Conservation (phyloP, 345 rosid species). For the Cardamine resedifolia region DNA sequence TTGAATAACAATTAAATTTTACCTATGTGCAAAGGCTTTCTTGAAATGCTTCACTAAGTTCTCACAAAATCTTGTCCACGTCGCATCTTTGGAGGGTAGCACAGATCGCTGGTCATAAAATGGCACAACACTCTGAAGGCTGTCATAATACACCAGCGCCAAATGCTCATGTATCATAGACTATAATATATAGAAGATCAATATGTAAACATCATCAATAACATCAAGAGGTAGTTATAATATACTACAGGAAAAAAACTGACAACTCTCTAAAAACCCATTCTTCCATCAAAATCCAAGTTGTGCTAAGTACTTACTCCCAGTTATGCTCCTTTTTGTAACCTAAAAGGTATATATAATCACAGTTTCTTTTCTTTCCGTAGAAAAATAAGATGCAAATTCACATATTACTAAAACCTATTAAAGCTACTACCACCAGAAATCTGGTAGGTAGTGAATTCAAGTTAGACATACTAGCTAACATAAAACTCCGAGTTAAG, state of each 20-base stretch:
- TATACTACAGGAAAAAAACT: conserved; percentile 7
- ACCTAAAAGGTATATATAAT: not conserved
- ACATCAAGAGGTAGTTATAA: not conserved
- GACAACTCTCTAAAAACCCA: conserved; percentile 13
- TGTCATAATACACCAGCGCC: conserved; percentile 97
- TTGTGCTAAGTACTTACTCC: not conserved
- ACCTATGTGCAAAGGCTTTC: conserved; percentile 86
- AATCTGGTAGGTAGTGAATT: conserved; percentile 16
- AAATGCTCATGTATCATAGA: conserved; percentile 86
- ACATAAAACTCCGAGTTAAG: conserved; percentile 9
- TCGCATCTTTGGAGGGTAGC: conserved; percentile 75
- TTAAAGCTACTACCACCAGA: conserved; percentile 22
- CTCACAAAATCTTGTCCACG: conserved; percentile 73
- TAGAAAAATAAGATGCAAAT: not conserved
- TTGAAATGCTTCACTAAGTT: conserved; percentile 84
- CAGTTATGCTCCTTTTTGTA: conserved; percentile 2
- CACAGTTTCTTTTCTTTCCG: conserved; percentile 8
- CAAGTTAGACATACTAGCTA: conserved; percentile 7
- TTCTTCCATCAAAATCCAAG: conserved; percentile 19
- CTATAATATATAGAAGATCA: conserved; percentile 54
- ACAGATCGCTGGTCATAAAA: conserved; percentile 81
- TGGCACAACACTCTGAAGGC: conserved; percentile 98
- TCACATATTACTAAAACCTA: not conserved
- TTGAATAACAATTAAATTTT: conserved; percentile 27
- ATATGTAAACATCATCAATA: conserved; percentile 30